These are phyloP conservation scores for Pyrenophora teres DNA, from an alignment of 2,329 filamentous ascomycete genomes.

Conservation along the genomic window DNA sequence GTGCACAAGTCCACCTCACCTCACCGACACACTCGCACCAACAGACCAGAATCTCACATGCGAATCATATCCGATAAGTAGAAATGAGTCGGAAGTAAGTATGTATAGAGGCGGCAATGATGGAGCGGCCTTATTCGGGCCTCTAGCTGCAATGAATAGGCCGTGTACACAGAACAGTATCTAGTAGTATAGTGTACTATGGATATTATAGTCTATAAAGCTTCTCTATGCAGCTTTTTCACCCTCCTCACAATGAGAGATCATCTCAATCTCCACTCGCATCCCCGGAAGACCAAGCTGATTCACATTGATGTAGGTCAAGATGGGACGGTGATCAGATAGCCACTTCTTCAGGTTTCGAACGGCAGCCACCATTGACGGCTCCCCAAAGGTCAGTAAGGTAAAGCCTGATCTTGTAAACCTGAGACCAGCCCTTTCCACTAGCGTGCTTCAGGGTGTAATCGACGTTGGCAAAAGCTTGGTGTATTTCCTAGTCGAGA, in stretches of 20 bases:
- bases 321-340: conserved; percentile 30
- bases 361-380: conserved; percentile 24
- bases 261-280: conserved; percentile 31
- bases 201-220: too few relatives aligned
- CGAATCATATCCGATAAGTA: too few relatives aligned
- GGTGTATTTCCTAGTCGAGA: conserved; percentile 40
- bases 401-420: conserved; percentile 46
- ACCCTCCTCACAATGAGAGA: conserved; percentile 12
- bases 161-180: too few relatives aligned
- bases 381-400: conserved; percentile 15
- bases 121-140: too few relatives aligned
- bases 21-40: too few relatives aligned
- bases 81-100: too few relatives aligned
- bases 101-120: too few relatives aligned
- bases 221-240: neutral
- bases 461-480: conserved; percentile 63
- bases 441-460: conserved; percentile 57
- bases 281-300: conserved; percentile 49
- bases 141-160: too few relatives aligned
- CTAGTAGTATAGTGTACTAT: too few relatives aligned
- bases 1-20: too few relatives aligned
- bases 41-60: too few relatives aligned
- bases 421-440: conserved; percentile 62
- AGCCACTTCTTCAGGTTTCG: conserved; percentile 33
- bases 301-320: conserved; percentile 28